Evolutionary conservation across 176 grass and related monocot species (phyloP), one percentile per base, ranked within the genome.

Genomic region (Tillandsia leiboldiana): DNA sequence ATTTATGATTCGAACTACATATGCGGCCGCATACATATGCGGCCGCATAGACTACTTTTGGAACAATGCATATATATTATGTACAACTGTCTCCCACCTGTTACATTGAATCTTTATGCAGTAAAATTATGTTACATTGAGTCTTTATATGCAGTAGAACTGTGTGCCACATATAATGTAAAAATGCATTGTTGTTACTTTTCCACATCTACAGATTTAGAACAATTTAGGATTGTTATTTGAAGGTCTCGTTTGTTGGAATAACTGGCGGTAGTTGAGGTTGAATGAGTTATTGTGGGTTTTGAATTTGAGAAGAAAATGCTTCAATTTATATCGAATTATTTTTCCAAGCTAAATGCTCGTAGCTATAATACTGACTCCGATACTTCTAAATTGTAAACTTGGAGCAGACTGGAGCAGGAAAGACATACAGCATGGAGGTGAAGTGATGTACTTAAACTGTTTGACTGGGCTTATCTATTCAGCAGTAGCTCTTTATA

Each of bases 361-460:
- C 72, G 2, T 75, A 12, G 52, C 0, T 4, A 57, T 13, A 48
- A 23, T 22, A 73, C 73, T 83, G 47, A 83, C 0, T 8, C 63
- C 67, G 33, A 77, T 69, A 53, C 68, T 58, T 57, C 11, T 15
- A 20, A 74, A 77, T 68, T 65, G 65, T 77, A 17, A 26, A 49
- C 67, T 53, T 58, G 71, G 68, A 64, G 11, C 72, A 96, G 88
- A 96, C 91, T 58, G 88, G 88, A 68, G 91, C 88, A 66, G 85
- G 91, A 63, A 96, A 96, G 62, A 91, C 88, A 51, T 96, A 88
- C 74, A 84, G 85, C 75, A 86, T 96, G 87, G 85, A 96, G 85
- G 91, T 88, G 76, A 83, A 87, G 23, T 18, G 33, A 69, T 67
- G 10, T 65, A 14, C 5, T 58, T 58, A 58, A 58, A 14, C 14